Base-by-base conservation (phyloP, 805 yeast genomes). In the Ogataea trehalophila region DNA sequence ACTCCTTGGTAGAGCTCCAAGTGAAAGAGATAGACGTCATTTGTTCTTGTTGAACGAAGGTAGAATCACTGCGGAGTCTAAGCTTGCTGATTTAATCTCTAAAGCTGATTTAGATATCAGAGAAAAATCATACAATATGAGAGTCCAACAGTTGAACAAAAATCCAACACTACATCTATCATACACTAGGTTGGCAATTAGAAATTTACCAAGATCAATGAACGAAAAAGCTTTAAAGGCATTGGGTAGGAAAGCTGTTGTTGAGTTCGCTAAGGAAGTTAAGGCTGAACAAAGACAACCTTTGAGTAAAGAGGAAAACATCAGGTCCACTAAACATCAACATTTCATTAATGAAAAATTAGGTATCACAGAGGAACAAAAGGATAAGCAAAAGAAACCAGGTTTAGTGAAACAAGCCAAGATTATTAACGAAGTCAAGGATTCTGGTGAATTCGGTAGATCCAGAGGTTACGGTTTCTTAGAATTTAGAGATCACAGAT, bases 401-500 rank as follows among this genome's bases (percentile, higher is more conserved):
- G 99, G 99, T 70, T 88, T 94, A 37, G 96, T 94, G 4, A 84
- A 80, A 66, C 98, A 94, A 69, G 86, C 97, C 23, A 94, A 94
- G 71, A 84, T 94, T 54, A 86, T 94, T 52, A 86, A 80, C 75
- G 99, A 94, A 69, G 87, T 88, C 39, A 92, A 91, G 65, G 96
- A 90, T 7, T 74, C 92, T 8, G 95, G 95, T 18, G 85, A 84
- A 23, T 68, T 75, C 29, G 99, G 99, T 47, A 79, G 99, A 67
- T 83, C 94, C 61, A 84, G 97, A 73, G 99, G 99, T 51, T 94
- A 92, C 61, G 99, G 99, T 53, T 92, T 94, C 75, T 68, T 94
- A 40, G 98, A 94, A 69, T 90, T 76, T 67, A 82, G 90, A 68
- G 96, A 91, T 67, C 99, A 94, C 67, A 86, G 85, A 67, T 66